Percentiles rank a stretch among this genome's conserved stretches.
Evolutionary conservation across 805 yeast species (phyloP).

Genomic region (Kodamaea hsintzibuensis): DNA sequence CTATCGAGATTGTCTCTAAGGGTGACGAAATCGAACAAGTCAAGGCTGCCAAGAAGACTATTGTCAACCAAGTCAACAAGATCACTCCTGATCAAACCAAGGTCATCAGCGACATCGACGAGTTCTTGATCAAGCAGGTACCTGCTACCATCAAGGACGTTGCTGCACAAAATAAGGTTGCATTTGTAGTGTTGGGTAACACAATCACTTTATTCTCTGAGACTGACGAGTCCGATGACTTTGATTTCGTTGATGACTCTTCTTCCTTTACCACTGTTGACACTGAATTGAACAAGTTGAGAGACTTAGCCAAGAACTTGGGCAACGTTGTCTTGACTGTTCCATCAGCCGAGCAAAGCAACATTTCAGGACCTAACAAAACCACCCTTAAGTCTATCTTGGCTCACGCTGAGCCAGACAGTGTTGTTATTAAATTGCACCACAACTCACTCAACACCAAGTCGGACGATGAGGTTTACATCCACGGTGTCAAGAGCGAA

Average conservation of each 20-base stretch:
- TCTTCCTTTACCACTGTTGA: slow-evolving; percentile 57
- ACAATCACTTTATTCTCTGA: slow-evolving; percentile 56
- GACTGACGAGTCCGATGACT: slow-evolving; percentile 40
- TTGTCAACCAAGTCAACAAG: slow-evolving; percentile 72
- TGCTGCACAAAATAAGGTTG: slow-evolving; percentile 48
- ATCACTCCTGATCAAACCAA: slow-evolving; percentile 67
- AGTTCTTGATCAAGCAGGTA: slow-evolving; percentile 54
- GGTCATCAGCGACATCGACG: slow-evolving; percentile 63
- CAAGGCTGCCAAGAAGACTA: slow-evolving; percentile 65
- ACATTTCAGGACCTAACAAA: slow-evolving; percentile 60
- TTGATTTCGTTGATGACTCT: slow-evolving; percentile 56
- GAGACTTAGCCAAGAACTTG: slow-evolving; percentile 58
- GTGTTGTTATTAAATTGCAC: slow-evolving; percentile 51
- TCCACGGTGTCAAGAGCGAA: slow-evolving; percentile 70
- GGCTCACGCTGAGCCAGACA: slow-evolving; percentile 34
- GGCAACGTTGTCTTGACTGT: slow-evolving; percentile 52
- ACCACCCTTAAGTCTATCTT: slow-evolving; percentile 54
- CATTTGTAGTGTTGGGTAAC: slow-evolving; percentile 59
- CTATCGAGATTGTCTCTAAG: slow-evolving; percentile 61
- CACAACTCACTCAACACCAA: slow-evolving; percentile 29
- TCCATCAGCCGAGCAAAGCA: slow-evolving; percentile 53
- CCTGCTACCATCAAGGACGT: slow-evolving; percentile 39
- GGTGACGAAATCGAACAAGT: slow-evolving; percentile 46
- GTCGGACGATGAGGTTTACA: slow-evolving; percentile 52
- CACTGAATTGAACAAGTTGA: slow-evolving; percentile 54